phyloP scores from a whole-genome alignment of 352 stramenopile genomes.

The Globisporangium apiculatum region DNA sequence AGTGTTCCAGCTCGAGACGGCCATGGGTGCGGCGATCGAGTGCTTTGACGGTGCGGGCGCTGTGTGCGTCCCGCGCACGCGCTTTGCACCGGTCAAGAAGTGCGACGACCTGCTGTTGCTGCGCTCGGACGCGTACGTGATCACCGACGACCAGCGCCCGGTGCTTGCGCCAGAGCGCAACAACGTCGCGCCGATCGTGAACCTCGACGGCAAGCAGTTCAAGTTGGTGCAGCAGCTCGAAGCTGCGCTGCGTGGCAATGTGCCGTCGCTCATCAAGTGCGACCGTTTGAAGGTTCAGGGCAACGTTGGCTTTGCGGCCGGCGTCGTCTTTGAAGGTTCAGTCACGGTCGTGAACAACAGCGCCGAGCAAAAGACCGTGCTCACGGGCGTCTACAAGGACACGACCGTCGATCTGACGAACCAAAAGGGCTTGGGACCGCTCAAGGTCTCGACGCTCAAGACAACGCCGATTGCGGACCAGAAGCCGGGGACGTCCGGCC shows the following conservation, averaged over 20 bases:
- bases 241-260: slow-evolving; percentile 87
- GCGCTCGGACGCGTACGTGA: slow-evolving; percentile 96
- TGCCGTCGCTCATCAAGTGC: slow-evolving; percentile 94
- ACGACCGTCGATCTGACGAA: slow-evolving; percentile 93
- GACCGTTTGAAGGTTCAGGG: slow-evolving; percentile 94
- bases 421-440: slow-evolving; percentile 88
- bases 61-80: slow-evolving; percentile 83
- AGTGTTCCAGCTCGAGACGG: slow-evolving; percentile 85
- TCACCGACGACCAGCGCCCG: slow-evolving; percentile 93
- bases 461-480: slow-evolving; percentile 93
- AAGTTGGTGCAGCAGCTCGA: slow-evolving; percentile 98
- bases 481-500: slow-evolving; percentile 96
- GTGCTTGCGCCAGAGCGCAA: slow-evolving; percentile 94
- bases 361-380: slow-evolving; percentile 94
- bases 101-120: slow-evolving; percentile 88
- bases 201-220: slow-evolving; percentile 96
- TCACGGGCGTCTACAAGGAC: slow-evolving; percentile 91
- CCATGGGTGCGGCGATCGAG: slow-evolving; percentile 85
- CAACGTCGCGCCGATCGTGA: slow-evolving; percentile 92
- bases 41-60: slow-evolving; percentile 83
- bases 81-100: slow-evolving; percentile 88
- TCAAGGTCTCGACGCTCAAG: slow-evolving; percentile 79
- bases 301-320: slow-evolving; percentile 90
- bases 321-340: slow-evolving; percentile 88
- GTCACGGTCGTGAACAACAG: slow-evolving; percentile 95